Base-by-base conservation (phyloP, 352 stramenopile genomes). In the Phytopythium ostracodes region DNA sequence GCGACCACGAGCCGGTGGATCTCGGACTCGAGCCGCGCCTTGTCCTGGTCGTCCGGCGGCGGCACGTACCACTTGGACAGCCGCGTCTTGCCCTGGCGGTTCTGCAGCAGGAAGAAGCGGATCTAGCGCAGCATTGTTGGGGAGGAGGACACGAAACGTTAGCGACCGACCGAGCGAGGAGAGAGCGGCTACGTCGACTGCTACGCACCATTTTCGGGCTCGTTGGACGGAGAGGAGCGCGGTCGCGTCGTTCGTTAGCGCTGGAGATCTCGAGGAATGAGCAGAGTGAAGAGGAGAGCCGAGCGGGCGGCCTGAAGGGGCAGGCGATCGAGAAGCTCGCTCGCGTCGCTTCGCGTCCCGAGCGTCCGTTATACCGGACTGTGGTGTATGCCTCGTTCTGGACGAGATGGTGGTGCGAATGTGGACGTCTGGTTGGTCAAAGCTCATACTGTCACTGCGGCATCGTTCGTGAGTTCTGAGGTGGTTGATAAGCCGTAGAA, bases 31-130 rank as follows among this genome's bases (percentile, higher is more conserved):
- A 98, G 77, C 8, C 85, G 83, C 51, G 79, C 73, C 68, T 93
- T 91, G 62, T 90, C 81, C 64, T 89, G 77, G 63, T 96, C 88
- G 51, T 94, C 80, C 25, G 88, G 76, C 57, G 86, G 84, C 22
- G 87, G 84, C 59, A 92, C 83, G 72, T 99, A 99, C 94, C 96
- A 99, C 88, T 99, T 99, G 59, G 96, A 99, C 38, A 99, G 75
- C 14, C 98, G 84, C n/a, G 97, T 99, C 77, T 99, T 99, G 36
- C 98, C 98, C 81, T 99, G 97, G 15, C 94, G 88, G 79, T 99
- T 99, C 87, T 99, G 97, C 51, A 99, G 81, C 60, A 99, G 75
- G 64, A 99, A 98, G 80, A 99, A 99, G 64, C 91, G 88, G 64
- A 98, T 98, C 94, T 93, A 20, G 1, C 25, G 18, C 14, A 20